Conservation (phyloP, 2,329 filamentous ascomycete genomes). For the Dothideomycetes sp. region DNA sequence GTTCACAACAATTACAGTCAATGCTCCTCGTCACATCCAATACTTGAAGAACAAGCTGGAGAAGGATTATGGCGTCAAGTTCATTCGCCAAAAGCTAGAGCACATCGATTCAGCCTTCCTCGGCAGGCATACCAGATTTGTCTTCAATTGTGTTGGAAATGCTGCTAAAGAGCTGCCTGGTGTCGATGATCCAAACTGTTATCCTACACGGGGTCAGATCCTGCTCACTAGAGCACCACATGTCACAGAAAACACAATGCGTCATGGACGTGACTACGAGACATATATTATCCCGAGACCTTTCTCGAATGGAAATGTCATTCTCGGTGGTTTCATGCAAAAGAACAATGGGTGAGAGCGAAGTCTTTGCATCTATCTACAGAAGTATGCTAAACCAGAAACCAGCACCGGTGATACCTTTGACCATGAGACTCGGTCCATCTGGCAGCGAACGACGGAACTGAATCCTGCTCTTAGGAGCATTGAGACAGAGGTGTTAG, state of each 20-base stretch:
- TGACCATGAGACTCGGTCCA: neutral
- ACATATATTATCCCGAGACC: conserved; percentile 3
- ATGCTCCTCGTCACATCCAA: neutral
- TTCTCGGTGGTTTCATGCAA: conserved; percentile 2
- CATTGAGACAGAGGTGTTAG: neutral
- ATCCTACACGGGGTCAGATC: neutral
- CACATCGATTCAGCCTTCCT: neutral
- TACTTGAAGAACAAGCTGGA: conserved; percentile 1
- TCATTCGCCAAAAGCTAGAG: neutral
- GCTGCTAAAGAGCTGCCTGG: neutral
- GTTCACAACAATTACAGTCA: neutral
- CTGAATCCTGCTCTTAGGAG: neutral
- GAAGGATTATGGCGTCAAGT: neutral
- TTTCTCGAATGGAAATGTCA: conserved; percentile 2
- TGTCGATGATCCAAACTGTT: neutral
- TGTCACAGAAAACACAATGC: neutral
- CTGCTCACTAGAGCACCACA: neutral
- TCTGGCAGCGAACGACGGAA: neutral
- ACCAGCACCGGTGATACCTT: neutral
- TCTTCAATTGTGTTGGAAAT: conserved; percentile 3
- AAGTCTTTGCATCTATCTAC: neutral
- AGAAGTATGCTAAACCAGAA: no score
- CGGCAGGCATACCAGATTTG: neutral
- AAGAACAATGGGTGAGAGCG: neutral
- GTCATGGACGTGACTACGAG: conserved; percentile 1